A percentile compares a stretch with the other conserved stretches of the same genome.
These are phyloP conservation scores for Suillus fuscotomentosus DNA, from an alignment of 768 basidiomycete genomes.

Conservation along the genomic window DNA sequence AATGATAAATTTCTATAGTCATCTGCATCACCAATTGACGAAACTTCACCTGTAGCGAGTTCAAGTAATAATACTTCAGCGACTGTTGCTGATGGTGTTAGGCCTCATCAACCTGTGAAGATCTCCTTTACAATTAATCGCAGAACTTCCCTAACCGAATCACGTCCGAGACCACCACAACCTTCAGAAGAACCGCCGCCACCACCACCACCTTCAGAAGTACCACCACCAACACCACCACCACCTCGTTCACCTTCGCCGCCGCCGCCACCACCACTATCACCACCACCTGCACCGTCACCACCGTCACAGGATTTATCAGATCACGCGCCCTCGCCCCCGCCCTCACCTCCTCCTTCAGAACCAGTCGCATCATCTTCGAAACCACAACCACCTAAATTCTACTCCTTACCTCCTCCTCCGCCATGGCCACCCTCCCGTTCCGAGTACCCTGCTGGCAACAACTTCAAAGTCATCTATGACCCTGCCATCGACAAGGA, in stretches of 20 bases:
- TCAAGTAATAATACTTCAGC: constrained; percentile 11
- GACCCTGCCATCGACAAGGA: constrained; percentile 56
- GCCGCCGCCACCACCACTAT: constrained; percentile 26
- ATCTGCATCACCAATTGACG: constrained; percentile 15
- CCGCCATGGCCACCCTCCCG: constrained; percentile 59
- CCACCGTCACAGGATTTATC: constrained; percentile 22
- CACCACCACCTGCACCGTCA: constrained; percentile 20
- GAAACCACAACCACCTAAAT: constrained; percentile 28
- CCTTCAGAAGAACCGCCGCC: constrained; percentile 40
- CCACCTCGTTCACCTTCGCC: constrained; percentile 27
- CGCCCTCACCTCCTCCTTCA: constrained; percentile 18
- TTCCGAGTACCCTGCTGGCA: constrained; percentile 46
- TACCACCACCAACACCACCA: constrained; percentile 24
- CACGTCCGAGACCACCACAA: constrained; percentile 32
- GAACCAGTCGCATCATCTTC: constrained; percentile 29
- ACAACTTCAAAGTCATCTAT: constrained; percentile 60
- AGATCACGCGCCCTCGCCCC: constrained; percentile 21
- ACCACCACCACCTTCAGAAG: constrained; percentile 28
- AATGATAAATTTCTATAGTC: constrained; percentile 13
- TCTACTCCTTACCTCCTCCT: constrained; percentile 40
- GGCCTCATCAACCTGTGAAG: constrained; percentile 31
- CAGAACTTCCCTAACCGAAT: constrained; percentile 22
- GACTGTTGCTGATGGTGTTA: constrained; percentile 31
- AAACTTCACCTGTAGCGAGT: constrained; percentile 12
- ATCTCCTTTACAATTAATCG: constrained; percentile 31